phyloP scores from a whole-genome alignment of 2,329 filamentous ascomycete species.

The Penicillium decumbens region DNA sequence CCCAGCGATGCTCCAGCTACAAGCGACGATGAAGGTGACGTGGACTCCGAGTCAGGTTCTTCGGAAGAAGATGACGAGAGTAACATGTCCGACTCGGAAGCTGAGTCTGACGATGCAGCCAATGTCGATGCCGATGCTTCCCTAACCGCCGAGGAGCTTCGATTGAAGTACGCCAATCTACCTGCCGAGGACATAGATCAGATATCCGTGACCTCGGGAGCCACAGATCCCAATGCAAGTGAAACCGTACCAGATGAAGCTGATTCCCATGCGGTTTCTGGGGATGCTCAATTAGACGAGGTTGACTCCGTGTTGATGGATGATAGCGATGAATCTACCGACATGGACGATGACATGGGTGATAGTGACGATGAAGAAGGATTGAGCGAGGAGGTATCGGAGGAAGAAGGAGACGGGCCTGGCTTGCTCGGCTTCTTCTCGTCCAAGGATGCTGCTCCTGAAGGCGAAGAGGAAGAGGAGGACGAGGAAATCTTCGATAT shows the following conservation, averaged over 20 bases:
- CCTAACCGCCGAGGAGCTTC: constrained; percentile 46
- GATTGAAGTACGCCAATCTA: constrained; percentile 45
- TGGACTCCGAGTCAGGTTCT: constrained; percentile 52
- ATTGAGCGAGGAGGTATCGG: constrained; percentile 51
- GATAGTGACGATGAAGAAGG: constrained; percentile 44
- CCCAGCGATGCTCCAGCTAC: constrained; percentile 67
- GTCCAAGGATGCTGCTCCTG: constrained; percentile 34
- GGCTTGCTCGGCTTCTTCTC: constrained; percentile 48
- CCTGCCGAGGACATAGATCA: constrained; percentile 25
- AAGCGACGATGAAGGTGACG: constrained; percentile 46
- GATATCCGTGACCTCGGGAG: constrained; percentile 24
- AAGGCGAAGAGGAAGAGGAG: constrained; percentile 34
- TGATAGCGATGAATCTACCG: constrained; percentile 45
- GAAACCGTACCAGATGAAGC: constrained; percentile 20
- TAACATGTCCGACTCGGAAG: constrained; percentile 47
- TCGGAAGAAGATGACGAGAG: constrained; percentile 56
- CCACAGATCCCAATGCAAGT: constrained; percentile 17
- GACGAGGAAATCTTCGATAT: constrained; percentile 24
- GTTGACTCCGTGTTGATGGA: constrained; percentile 45
- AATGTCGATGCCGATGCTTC: constrained; percentile 42
- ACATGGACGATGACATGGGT: constrained; percentile 48
- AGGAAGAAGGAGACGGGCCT: constrained; percentile 36
- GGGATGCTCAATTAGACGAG: constrained; percentile 39
- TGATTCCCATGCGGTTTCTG: constrained; percentile 18
- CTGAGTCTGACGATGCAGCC: constrained; percentile 40